Conservation (phyloP, 2,329 filamentous ascomycete genomes). For the Pseudophaeomoniella oleicola region DNA sequence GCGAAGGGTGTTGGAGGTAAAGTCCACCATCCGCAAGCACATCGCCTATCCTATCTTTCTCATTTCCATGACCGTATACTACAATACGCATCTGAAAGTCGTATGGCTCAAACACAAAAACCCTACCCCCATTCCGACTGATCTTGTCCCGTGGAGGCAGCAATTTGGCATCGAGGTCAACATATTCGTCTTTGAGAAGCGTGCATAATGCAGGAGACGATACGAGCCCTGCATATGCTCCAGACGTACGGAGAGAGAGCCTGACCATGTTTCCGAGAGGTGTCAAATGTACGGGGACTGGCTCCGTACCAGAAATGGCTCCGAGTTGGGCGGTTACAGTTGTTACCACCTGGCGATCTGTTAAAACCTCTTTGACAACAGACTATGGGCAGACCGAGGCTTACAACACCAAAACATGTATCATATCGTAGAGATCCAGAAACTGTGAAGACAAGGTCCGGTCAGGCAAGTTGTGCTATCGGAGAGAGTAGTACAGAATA, state of each 20-base stretch:
- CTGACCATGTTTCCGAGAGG: background rate
- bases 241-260: background rate
- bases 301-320: background rate
- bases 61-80: background rate
- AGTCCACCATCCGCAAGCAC: background rate
- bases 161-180: background rate
- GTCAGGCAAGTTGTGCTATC: too few species aligned
- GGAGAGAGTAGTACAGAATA: too few species aligned
- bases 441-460: too few species aligned
- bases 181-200: background rate
- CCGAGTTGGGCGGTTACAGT: background rate
- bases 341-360: background rate
- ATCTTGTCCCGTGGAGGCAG: background rate
- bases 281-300: background rate
- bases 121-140: background rate
- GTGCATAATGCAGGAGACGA: background rate
- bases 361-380: background rate
- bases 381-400: background rate
- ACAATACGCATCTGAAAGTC: background rate
- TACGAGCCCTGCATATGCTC: background rate
- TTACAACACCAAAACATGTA: slow-evolving; percentile 1
- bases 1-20: background rate
- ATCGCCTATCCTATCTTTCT: background rate
- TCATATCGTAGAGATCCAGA: background rate
- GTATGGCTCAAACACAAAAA: background rate